Evolutionary conservation across 441 rosid species (phyloP).

Genomic region (Pelargonium citronellum): DNA sequence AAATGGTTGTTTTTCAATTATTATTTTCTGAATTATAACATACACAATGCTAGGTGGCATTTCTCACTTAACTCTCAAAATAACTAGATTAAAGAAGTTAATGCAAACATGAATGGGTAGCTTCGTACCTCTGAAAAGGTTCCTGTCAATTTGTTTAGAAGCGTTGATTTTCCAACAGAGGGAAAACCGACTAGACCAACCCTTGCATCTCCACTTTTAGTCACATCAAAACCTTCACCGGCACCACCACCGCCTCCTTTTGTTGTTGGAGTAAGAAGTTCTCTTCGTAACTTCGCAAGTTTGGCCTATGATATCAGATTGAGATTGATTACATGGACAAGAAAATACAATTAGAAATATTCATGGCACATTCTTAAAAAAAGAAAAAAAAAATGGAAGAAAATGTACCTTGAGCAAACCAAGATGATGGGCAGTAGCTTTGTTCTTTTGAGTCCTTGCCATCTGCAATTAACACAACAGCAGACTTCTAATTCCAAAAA

Average conservation of each 20-base stretch:
- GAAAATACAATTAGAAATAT: not conserved
- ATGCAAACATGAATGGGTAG: not conserved
- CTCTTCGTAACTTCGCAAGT: slow-evolving; percentile 88
- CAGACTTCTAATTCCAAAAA: not conserved
- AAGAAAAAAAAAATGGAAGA: too few relatives aligned
- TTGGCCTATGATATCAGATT: slow-evolving; percentile 51
- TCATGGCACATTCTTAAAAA: not conserved
- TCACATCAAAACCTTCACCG: slow-evolving; percentile 97
- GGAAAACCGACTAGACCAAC: slow-evolving; percentile 97
- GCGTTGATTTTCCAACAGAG: slow-evolving; percentile 94
- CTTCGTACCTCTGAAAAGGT: slow-evolving; percentile 82
- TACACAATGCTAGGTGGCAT: not conserved
- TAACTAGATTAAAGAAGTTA: not conserved
- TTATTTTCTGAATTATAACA: not conserved
- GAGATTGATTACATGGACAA: not conserved
- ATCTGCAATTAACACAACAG: slow-evolving; percentile 37
- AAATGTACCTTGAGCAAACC: slow-evolving; percentile 88
- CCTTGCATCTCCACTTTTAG: slow-evolving; percentile 93
- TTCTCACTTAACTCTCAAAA: not conserved
- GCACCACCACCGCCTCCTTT: slow-evolving; percentile 77
- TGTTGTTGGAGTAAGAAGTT: slow-evolving; percentile 77
- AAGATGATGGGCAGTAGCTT: slow-evolving; percentile 88
- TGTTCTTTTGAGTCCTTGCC: slow-evolving; percentile 82
- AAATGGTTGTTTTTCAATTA: too few relatives aligned
- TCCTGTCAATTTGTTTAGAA: slow-evolving; percentile 79